Base-by-base conservation (phyloP, 352 stramenopile genomes). In the Phytophthora chlamydospora region DNA sequence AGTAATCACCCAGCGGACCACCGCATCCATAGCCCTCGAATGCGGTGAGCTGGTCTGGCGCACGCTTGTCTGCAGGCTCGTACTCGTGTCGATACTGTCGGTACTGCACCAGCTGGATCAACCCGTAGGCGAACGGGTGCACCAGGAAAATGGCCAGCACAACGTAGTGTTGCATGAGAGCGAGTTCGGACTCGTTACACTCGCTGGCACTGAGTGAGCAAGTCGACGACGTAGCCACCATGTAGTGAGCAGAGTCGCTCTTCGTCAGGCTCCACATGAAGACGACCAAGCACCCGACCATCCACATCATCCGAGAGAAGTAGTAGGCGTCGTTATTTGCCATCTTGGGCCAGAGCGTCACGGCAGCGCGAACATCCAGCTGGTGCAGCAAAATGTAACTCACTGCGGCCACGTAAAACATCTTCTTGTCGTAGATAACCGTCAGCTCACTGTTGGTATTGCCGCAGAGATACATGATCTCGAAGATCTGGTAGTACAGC, bases 241-340 rank as follows among this genome's bases (percentile, higher is more conserved):
- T 31, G 24, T 78, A 75, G 45, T 75, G 69, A 4, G 49, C 32
- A 0, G 42, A 24, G 24, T 74, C 34, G 0, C 10, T 42, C 3
- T 58, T 57, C 0, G 46, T 70, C 11, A 78, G 58, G 24, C 60
- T 69, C 65, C 66, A 70, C 36, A 75, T 54, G 50, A 78, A 72
- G 7, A 73, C 39, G 13, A 21, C 27, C 16, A 75, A 58, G 6
- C 66, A 62, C 0, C 48, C 48, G 17, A 73, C 47, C 71, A 79
- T 79, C 71, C 71, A 79, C 10, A 50, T 50, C 40, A 76, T 63
- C 9, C 71, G 55, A 10, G 49, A 45, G 19, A 71, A 65, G 35
- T 78, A 78, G 24, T 64, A 78, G 21, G 70, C 59, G 59, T 78
- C 70, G 21, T 79, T 79, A 42, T 79, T 79, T 11, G 66, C 58